Conservation (phyloP, 2,329 filamentous ascomycete genomes). For the Aspergillus sp. region DNA sequence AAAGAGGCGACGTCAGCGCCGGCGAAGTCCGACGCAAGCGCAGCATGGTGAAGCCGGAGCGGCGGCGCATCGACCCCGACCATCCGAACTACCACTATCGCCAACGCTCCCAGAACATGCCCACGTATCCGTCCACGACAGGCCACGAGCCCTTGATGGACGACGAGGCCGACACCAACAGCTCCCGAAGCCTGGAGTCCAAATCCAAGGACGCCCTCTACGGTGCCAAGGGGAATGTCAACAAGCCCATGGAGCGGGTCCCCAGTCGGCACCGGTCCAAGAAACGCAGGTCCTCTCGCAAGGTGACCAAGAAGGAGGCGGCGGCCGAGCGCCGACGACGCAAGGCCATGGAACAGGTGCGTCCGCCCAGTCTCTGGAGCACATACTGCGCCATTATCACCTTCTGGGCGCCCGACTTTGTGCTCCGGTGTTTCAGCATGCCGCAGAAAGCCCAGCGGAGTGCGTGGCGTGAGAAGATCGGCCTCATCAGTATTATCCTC, state of each 20-base stretch:
- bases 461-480: slow-evolving; percentile 98
- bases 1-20: slow-evolving; percentile 50
- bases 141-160: slow-evolving; percentile 80
- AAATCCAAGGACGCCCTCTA: slow-evolving; percentile 43
- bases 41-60: slow-evolving; percentile 85
- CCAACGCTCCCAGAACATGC: slow-evolving; percentile 92
- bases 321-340: slow-evolving; percentile 61
- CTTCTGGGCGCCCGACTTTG: slow-evolving; percentile 87
- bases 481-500: slow-evolving; percentile 89
- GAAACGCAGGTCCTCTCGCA: slow-evolving; percentile 66
- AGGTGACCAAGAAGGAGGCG: slow-evolving; percentile 54
- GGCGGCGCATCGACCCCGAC: slow-evolving; percentile 77
- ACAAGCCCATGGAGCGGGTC: slow-evolving; percentile 42
- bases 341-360: slow-evolving; percentile 62
- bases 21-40: slow-evolving; percentile 68
- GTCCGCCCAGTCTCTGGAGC: slow-evolving; percentile 87
- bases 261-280: slow-evolving; percentile 40
- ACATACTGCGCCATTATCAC: slow-evolving; percentile 92
- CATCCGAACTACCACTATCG: slow-evolving; percentile 96
- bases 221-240: slow-evolving; percentile 33
- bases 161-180: slow-evolving; percentile 51
- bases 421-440: slow-evolving; percentile 83
- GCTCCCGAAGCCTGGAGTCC: slow-evolving; percentile 63
- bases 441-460: slow-evolving; percentile 80
- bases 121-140: slow-evolving; percentile 83